Conservation (phyloP, 2,329 filamentous ascomycete genomes). For the Xylariaceae sp. region DNA sequence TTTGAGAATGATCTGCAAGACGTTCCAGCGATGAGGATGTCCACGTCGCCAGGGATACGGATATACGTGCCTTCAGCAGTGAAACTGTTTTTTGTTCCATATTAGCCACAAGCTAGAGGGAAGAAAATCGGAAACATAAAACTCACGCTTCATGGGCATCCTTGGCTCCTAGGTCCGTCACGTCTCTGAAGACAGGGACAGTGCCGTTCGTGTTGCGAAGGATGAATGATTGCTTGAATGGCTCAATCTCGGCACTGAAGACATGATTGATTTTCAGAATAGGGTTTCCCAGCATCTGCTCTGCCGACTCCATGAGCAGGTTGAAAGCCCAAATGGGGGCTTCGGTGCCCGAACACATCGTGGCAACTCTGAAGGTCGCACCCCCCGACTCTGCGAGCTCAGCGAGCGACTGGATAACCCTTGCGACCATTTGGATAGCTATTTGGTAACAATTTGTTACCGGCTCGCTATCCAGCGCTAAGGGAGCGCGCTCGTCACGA, state of each 20-base stretch:
- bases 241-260: conserved; percentile 61
- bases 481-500: no score
- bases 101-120: conserved; percentile 3
- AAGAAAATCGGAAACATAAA: neutral
- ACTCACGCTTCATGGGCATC: conserved; percentile 42
- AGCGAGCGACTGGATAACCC: no score
- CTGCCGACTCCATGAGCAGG: conserved; percentile 20
- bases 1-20: conserved; percentile 72
- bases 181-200: conserved; percentile 55
- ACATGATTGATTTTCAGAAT: conserved; percentile 48
- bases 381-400: no score
- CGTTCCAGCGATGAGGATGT: conserved; percentile 68
- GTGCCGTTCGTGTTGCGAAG: conserved; percentile 49
- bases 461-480: no score
- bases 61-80: conserved; percentile 63
- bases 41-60: conserved; percentile 52
- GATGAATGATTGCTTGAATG: conserved; percentile 62
- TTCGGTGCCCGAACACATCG: conserved; percentile 77
- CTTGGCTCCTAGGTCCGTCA: conserved; percentile 48
- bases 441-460: no score
- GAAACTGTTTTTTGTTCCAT: conserved; percentile 29
- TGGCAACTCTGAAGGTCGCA: conserved; percentile 49
- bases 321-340: conserved; percentile 63
- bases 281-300: conserved; percentile 18
- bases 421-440: no score